Conservation (phyloP, 2,329 filamentous ascomycete genomes). For the Penicillium brasilianum region DNA sequence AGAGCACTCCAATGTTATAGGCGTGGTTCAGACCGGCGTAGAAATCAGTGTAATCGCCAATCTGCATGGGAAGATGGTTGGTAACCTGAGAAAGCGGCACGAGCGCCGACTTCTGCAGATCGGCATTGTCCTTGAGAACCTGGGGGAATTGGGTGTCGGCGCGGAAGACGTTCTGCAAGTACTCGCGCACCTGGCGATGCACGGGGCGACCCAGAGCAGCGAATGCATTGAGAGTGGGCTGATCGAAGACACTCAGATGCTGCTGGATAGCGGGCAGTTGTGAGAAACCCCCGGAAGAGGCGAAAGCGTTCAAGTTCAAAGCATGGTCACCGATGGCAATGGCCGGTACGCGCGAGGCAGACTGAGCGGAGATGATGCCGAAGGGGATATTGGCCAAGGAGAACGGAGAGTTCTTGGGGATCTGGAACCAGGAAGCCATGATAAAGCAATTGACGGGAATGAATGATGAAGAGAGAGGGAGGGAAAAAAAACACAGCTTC, state of each 20-base stretch:
- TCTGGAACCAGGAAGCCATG: slow-evolving; percentile 63
- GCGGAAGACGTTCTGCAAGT: slow-evolving; percentile 70
- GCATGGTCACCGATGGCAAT: slow-evolving; percentile 75
- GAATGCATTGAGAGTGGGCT: slow-evolving; percentile 73
- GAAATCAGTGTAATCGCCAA: slow-evolving; percentile 86
- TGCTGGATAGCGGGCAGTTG: slow-evolving; percentile 61
- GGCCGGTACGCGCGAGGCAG: slow-evolving; percentile 65
- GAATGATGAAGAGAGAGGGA: slow-evolving; percentile 9
- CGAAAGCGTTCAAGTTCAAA: slow-evolving; percentile 70
- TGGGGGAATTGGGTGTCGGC: slow-evolving; percentile 63
- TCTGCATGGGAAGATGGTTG: slow-evolving; percentile 74
- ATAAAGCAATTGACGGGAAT: slow-evolving; percentile 19
- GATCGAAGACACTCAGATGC: slow-evolving; percentile 66
- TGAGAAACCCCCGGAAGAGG: slow-evolving; percentile 63
- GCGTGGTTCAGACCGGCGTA: slow-evolving; percentile 82
- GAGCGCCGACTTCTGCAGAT: slow-evolving; percentile 63
- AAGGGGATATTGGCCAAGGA: slow-evolving; percentile 83
- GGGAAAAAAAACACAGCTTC: slow-evolving; percentile 8
- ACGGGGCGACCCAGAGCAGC: slow-evolving; percentile 71
- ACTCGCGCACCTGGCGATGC: slow-evolving; percentile 70
- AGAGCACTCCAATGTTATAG: slow-evolving; percentile 72
- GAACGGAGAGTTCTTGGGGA: slow-evolving; percentile 68
- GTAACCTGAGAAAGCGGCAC: slow-evolving; percentile 64
- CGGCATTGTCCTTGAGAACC: slow-evolving; percentile 66
- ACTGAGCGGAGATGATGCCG: slow-evolving; percentile 71